These are phyloP conservation scores for Cyclocybe cylindracea DNA, from an alignment of 768 basidiomycete species.

Conservation along the genomic window DNA sequence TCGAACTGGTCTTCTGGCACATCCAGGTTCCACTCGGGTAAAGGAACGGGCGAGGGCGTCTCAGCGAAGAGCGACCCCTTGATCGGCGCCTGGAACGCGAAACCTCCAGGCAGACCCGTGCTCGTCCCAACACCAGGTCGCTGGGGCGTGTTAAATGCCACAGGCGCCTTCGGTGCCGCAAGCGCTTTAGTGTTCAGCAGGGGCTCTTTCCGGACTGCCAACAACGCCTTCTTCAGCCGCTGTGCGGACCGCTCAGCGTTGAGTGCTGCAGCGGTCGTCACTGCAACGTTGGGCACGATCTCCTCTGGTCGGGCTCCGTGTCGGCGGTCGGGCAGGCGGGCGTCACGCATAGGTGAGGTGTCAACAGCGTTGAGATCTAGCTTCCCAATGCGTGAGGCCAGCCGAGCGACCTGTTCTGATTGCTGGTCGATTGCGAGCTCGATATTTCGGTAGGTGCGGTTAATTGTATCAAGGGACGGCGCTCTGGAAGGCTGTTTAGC, in stretches of 20 bases:
- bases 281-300: constrained; percentile 67
- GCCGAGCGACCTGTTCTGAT: constrained; percentile 48
- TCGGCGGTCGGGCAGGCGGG: constrained; percentile 41
- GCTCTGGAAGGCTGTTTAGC: constrained; percentile 47
- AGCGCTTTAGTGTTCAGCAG: constrained; percentile 61
- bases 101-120: constrained; percentile 7
- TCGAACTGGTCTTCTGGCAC: constrained; percentile 45
- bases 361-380: constrained; percentile 39
- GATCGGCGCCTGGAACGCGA: constrained; percentile 22
- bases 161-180: constrained; percentile 29
- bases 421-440: constrained; percentile 70
- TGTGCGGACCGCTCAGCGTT: constrained; percentile 78
- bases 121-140: neutral
- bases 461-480: constrained; percentile 83
- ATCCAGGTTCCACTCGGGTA: constrained; percentile 18
- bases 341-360: constrained; percentile 31
- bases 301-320: constrained; percentile 35
- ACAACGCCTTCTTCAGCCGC: constrained; percentile 66
- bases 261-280: constrained; percentile 77
- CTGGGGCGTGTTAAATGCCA: constrained; percentile 39
- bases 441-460: constrained; percentile 84
- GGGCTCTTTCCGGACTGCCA: constrained; percentile 62
- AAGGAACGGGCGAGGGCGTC: constrained; percentile 8
- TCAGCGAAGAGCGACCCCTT: constrained; percentile 27
- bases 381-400: constrained; percentile 54